Base-by-base conservation (phyloP, 495 filamentous ascomycete species). In the Aspergillus heteromorphus region DNA sequence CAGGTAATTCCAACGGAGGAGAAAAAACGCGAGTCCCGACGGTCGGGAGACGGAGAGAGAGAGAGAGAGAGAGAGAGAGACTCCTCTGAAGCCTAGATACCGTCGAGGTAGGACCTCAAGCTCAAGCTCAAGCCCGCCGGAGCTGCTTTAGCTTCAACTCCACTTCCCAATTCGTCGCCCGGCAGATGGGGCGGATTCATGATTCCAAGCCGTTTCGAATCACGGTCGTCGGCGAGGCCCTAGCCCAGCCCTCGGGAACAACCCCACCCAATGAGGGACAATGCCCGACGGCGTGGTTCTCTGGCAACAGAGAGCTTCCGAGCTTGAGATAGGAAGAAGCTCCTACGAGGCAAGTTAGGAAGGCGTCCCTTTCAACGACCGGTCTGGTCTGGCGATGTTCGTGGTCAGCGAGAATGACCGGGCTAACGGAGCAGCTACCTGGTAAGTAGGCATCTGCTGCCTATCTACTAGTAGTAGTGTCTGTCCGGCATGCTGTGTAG, bases 121-220 rank as follows among this genome's bases (percentile, higher is more conserved):
- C 34, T 38, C 8, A 13, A 38, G 34, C 13, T 38, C 11, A n/a
- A 38, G 34, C 34, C n/a, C 11, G 23, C 4, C 31, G 5, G 11
- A 4, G 2, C 6, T 42, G 18, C 1, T 1, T 9, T 17, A 54
- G 19, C 23, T 38, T 38, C 19, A 51, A 36, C 25, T 23, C 7
- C 3, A 45, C 43, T 50, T 56, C 40, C 47, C n/a, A 36, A 27
- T 50, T 51, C n/a, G 56, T 59, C 51, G 52, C 19, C 57, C 48
- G 45, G 51, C 50, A 49, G 55, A 48, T 40, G 14, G 27, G 42
- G 29, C 23, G 23, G 23, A 27, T 1, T 40, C 20, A 36, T n/a
- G 16, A 50, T 40, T 36, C 19, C 48, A 29, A 30, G 45, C 25
- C 29, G 45, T 48, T 48, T 48, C 29, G 40, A 43, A 48, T 48